Percentiles rank a stretch among this genome's conserved stretches.
Conservation (phyloP, 2,329 filamentous ascomycete species). For the Nectriaceae sp. region DNA sequence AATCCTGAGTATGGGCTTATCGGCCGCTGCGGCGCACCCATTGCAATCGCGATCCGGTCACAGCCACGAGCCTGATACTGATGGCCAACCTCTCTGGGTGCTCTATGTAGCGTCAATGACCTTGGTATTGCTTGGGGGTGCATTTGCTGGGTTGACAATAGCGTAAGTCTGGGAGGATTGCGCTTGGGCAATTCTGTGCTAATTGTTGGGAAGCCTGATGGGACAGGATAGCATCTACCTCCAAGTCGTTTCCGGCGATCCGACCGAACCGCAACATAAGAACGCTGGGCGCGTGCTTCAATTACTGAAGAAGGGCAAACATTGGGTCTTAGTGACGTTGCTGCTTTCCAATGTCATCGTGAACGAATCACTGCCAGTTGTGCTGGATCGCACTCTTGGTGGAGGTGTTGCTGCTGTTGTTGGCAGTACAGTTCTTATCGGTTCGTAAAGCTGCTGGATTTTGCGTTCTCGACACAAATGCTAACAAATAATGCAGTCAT, state of each 20-base stretch:
- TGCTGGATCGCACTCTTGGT: slow-evolving; percentile 89
- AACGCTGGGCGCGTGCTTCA: slow-evolving; percentile 81
- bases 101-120: slow-evolving; percentile 77
- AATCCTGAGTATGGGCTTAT: slow-evolving; percentile 51
- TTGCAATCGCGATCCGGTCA: slow-evolving; percentile 39
- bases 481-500: slow-evolving; percentile 65
- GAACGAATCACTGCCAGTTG: slow-evolving; percentile 94
- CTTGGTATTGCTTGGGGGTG: slow-evolving; percentile 84
- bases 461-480: slow-evolving; percentile 4
- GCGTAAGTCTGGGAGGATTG: slow-evolving; percentile 56
- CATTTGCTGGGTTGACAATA: slow-evolving; percentile 92
- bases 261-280: slow-evolving; percentile 80
- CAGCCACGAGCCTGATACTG: slow-evolving; percentile 48
- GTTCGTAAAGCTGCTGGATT: slow-evolving; percentile 49
- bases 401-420: slow-evolving; percentile 94
- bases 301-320: slow-evolving; percentile 84
- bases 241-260: slow-evolving; percentile 87
- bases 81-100: slow-evolving; percentile 73
- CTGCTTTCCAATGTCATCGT: slow-evolving; percentile 96
- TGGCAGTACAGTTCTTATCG: slow-evolving; percentile 90
- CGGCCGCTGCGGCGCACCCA: slow-evolving; percentile 51
- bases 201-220: slow-evolving; percentile 49
- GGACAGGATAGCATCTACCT: slow-evolving; percentile 93
- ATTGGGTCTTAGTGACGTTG: slow-evolving; percentile 96
- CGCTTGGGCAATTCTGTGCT: slow-evolving; percentile 12